A percentile compares a stretch with the other conserved stretches of the same genome.
Conservation (phyloP, 805 yeast genomes). For the Wickerhamomyces strasburgensis region DNA sequence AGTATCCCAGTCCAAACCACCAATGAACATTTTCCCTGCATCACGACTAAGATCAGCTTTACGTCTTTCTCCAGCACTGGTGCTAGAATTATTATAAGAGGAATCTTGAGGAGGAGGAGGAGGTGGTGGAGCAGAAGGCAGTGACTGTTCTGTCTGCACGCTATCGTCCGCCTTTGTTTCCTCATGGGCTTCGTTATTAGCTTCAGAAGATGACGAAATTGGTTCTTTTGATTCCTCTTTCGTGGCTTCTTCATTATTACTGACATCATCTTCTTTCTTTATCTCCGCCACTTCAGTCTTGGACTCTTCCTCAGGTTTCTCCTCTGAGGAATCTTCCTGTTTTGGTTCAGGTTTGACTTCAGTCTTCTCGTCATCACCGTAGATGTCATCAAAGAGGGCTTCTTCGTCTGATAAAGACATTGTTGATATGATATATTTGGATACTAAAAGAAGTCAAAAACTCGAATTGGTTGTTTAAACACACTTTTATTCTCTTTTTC, state of each 20-base stretch:
- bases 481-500: not conserved
- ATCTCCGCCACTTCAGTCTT: too few relatives aligned
- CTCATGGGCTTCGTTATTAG: constrained; percentile 1
- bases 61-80: constrained; percentile 13
- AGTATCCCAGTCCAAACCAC: constrained; percentile 98
- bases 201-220: not conserved
- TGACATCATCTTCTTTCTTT: constrained; percentile 10
- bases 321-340: too few relatives aligned
- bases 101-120: constrained; percentile 3
- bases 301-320: too few relatives aligned
- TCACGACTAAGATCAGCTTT: constrained; percentile 59
- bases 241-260: constrained; percentile 14
- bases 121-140: constrained; percentile 5
- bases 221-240: constrained; percentile 5
- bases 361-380: constrained; percentile 34
- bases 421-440: too few relatives aligned
- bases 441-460: too few relatives aligned
- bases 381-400: constrained; percentile 89
- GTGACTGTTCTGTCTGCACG: too few relatives aligned
- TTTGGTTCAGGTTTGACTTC: constrained; percentile 26
- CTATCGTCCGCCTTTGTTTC: not conserved
- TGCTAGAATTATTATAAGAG: too few relatives aligned
- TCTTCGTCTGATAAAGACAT: constrained; percentile 83
- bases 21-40: constrained; percentile 89
- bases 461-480: too few relatives aligned